phyloP scores from a whole-genome alignment of 495 filamentous ascomycete genomes.

The Daldinia decipiens region DNA sequence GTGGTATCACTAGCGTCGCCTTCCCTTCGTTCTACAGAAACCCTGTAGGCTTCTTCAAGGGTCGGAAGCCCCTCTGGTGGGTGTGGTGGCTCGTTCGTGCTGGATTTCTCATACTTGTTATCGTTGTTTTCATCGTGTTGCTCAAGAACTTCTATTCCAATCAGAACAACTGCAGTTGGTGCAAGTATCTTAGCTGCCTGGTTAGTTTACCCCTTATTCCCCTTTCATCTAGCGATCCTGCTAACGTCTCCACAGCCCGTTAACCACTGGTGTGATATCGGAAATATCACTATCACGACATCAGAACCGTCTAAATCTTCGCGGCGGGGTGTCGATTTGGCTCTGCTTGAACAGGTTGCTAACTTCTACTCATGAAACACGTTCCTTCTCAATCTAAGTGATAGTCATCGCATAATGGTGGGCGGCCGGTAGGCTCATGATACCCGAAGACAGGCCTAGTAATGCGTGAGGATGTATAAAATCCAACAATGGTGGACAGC shows the following conservation, averaged over 20 bases:
- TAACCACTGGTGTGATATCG: conserved; percentile 81
- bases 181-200: conserved; percentile 91
- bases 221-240: conserved; percentile 5
- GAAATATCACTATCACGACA: conserved; percentile 53
- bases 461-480: conserved; percentile 23
- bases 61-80: conserved; percentile 94
- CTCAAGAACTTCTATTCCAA: conserved; percentile 90
- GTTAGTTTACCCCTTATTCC: conserved; percentile 64
- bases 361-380: conserved; percentile 21
- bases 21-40: conserved; percentile 70
- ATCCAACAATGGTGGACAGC: conserved; percentile 10
- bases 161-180: conserved; percentile 83
- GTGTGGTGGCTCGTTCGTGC: conserved; percentile 92
- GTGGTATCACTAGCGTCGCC: conserved; percentile 52
- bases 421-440: conserved; percentile 29
- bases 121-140: conserved; percentile 85
- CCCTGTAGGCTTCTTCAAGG: conserved; percentile 87
- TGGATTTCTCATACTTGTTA: conserved; percentile 77
- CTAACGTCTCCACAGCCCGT: conserved; percentile 64
- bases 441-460: conserved; percentile 30
- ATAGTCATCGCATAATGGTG: conserved; percentile 13
- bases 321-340: conserved; percentile 29
- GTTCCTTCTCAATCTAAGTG: conserved; percentile 4
- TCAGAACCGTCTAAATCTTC: neutral
- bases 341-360: conserved; percentile 32